Conservation (phyloP, 441 rosid genomes). For the Populus hybrid region DNA sequence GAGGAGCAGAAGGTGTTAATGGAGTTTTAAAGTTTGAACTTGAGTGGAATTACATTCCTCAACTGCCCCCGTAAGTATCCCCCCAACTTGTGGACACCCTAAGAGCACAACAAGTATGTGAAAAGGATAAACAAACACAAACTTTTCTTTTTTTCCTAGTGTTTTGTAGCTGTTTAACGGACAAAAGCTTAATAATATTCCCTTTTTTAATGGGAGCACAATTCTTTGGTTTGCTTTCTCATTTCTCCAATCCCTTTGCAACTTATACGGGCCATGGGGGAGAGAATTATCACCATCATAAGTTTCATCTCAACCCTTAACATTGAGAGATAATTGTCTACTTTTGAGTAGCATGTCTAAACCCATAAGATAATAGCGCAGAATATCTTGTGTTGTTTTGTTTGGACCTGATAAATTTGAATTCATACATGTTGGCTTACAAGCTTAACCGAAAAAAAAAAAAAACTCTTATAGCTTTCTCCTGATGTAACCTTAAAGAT, state of each 20-base stretch:
- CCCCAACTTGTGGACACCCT: conserved; percentile 14
- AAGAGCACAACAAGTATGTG: background rate
- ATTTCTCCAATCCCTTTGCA: background rate
- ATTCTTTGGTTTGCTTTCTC: conserved; percentile 10
- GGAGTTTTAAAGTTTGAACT: conserved; percentile 10
- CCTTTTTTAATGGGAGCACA: background rate
- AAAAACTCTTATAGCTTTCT: background rate
- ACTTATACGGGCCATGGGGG: conserved; percentile 24
- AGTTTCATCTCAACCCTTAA: conserved; percentile 29
- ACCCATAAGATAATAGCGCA: background rate
- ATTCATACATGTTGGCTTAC: conserved; percentile 18
- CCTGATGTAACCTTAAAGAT: background rate
- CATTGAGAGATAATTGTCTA: conserved; percentile 30
- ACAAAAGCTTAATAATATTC: background rate
- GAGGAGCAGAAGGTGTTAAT: background rate
- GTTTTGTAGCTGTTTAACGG: conserved; percentile 25
- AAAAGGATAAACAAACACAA: conserved; percentile 18
- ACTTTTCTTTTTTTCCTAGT: conserved; percentile 1
- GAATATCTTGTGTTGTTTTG: no score
- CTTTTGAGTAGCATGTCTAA: conserved; percentile 33
- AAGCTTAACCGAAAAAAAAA: background rate
- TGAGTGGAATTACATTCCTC: background rate
- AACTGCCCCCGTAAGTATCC: background rate
- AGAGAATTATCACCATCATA: conserved; percentile 28
- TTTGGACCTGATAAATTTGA: background rate